phyloP scores from a whole-genome alignment of 306 rosid species.

The Citrullus amarus region DNA sequence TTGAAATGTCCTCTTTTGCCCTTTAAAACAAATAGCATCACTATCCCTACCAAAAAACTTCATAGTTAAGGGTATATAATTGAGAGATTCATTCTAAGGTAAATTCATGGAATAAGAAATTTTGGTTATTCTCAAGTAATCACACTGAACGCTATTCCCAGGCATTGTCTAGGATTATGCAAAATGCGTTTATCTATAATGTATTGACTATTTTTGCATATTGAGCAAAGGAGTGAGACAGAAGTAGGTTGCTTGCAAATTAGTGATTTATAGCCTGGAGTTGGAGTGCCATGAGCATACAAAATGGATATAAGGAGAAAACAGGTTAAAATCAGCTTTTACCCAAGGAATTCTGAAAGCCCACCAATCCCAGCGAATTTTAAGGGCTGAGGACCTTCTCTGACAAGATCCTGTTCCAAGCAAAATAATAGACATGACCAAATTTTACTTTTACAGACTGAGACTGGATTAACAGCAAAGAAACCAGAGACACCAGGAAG shows the following conservation, averaged over 20 bases:
- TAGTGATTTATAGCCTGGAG: background rate
- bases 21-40: background rate
- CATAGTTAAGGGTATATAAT: background rate
- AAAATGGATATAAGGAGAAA: background rate
- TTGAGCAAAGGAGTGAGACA: background rate
- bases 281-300: background rate
- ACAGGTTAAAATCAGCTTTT: background rate
- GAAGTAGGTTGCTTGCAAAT: background rate
- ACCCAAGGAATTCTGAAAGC: conserved; percentile 86
- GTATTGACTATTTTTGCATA: background rate
- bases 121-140: background rate
- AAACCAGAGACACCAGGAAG: background rate
- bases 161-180: background rate
- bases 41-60: background rate
- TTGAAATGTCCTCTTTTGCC: conserved; percentile 8
- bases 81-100: background rate
- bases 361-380: conserved; percentile 92
- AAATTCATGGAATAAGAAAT: background rate
- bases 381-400: conserved; percentile 77
- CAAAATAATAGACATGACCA: conserved; percentile 10
- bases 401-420: conserved; percentile 66
- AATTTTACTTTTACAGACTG: conserved; percentile 6
- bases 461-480: conserved; percentile 9
- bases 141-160: background rate
- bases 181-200: background rate